These are phyloP conservation scores for Trichomonascaceae sp. DNA, from an alignment of 1,139 yeast species.

Conservation along the genomic window DNA sequence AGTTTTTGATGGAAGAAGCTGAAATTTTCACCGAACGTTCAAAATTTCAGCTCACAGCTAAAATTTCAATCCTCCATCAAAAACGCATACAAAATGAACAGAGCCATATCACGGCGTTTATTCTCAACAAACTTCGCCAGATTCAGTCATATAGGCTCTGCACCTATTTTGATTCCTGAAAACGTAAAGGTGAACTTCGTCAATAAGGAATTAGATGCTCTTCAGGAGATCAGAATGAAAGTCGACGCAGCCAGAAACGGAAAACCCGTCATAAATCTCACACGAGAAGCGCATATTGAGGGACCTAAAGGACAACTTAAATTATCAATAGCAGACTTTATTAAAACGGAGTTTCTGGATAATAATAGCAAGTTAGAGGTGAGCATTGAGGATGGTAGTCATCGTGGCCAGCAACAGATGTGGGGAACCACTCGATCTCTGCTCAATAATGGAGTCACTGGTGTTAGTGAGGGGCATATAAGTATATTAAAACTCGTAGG, in stretches of 20 bases:
- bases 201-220: constrained; percentile 41
- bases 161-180: constrained; percentile 51
- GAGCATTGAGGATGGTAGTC: constrained; percentile 48
- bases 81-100: not conserved
- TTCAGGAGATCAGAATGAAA: constrained; percentile 35
- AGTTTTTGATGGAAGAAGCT: not conserved
- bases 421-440: constrained; percentile 94
- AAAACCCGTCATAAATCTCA: constrained; percentile 49
- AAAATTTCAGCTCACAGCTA: not conserved
- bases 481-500: constrained; percentile 88
- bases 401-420: constrained; percentile 72
- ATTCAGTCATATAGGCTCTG: constrained; percentile 45
- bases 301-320: constrained; percentile 78
- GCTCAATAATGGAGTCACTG: constrained; percentile 69
- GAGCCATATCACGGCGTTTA: constrained; percentile 6
- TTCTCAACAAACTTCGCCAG: constrained; percentile 12
- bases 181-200: constrained; percentile 42
- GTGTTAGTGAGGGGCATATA: constrained; percentile 90
- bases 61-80: not conserved
- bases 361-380: constrained; percentile 45
- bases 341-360: constrained; percentile 36
- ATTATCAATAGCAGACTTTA: constrained; percentile 67
- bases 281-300: constrained; percentile 55
- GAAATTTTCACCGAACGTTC: not conserved
- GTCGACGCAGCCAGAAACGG: constrained; percentile 48